Percentiles rank a stretch among this genome's conserved stretches.
Evolutionary conservation across 2,329 filamentous ascomycete genomes (phyloP).

Genomic region (Basipetospora chlamydospora): DNA sequence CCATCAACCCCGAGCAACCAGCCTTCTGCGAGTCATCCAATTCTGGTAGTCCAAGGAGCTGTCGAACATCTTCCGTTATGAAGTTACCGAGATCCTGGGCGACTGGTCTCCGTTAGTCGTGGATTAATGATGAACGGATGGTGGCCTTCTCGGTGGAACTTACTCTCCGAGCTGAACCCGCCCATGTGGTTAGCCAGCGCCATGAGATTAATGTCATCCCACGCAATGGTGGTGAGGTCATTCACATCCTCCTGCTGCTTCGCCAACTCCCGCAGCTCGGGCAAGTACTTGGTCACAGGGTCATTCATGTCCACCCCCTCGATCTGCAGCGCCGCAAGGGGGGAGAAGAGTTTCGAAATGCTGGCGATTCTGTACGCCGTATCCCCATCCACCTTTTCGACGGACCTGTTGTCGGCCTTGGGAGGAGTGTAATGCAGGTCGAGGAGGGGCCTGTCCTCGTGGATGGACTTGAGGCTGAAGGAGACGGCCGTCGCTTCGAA

Average conservation of each 20-base stretch:
- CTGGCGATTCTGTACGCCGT: constrained; percentile 21
- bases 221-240: constrained; percentile 11
- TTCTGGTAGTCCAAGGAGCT: background rate
- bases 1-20: background rate
- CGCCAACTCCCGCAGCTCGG: constrained; percentile 17
- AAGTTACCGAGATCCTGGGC: background rate
- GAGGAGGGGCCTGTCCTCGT: constrained; percentile 22
- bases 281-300: constrained; percentile 29
- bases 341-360: constrained; percentile 19
- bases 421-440: constrained; percentile 25
- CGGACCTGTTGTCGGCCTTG: background rate
- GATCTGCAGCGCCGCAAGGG: constrained; percentile 17
- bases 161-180: constrained; percentile 11
- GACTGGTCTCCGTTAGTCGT: background rate
- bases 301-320: constrained; percentile 20
- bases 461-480: constrained; percentile 25
- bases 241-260: constrained; percentile 15
- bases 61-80: background rate
- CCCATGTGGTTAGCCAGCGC: constrained; percentile 19
- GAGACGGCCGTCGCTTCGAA: constrained; percentile 22
- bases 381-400: constrained; percentile 13
- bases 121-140: no score
- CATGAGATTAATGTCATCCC: constrained; percentile 19
- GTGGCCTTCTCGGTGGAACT: no score
- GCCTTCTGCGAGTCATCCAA: background rate